A percentile compares a stretch with the other conserved stretches of the same genome.
These are phyloP conservation scores for Selenicereus undatus DNA, from an alignment of 148 eudicot genomes.

Conservation along the genomic window DNA sequence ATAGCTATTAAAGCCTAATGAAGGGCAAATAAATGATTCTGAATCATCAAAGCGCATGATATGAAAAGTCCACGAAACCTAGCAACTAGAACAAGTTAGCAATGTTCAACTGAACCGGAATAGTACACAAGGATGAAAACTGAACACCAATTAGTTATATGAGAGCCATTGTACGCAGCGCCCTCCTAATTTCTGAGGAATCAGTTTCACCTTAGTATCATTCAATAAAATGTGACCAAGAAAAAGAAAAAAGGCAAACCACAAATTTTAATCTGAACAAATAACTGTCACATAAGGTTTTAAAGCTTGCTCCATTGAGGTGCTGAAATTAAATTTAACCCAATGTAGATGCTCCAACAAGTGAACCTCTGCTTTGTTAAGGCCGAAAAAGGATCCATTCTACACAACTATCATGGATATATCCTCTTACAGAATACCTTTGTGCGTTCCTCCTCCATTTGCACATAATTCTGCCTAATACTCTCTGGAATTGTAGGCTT, in stretches of 20 bases:
- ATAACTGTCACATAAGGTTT: no score
- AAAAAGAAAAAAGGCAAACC: no score
- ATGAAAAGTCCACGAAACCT: neutral
- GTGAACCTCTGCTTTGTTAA: neutral
- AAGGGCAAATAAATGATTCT: neutral
- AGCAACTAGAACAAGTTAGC: neutral
- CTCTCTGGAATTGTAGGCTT: slow-evolving; percentile 88
- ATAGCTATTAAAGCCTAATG: slow-evolving; percentile 78
- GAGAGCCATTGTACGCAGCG: no score
- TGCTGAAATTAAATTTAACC: neutral
- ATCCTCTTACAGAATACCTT: slow-evolving; percentile 44
- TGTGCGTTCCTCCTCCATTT: slow-evolving; percentile 98
- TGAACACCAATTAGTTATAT: no score
- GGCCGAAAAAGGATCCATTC: neutral
- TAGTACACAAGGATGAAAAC: no score
- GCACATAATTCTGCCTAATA: slow-evolving; percentile 77
- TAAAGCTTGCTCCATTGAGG: no score
- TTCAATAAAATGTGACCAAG: no score
- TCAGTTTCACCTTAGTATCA: no score
- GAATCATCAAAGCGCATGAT: neutral
- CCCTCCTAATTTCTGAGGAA: no score
- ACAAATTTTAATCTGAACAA: neutral
- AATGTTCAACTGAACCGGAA: no score
- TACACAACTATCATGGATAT: neutral
- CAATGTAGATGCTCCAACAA: neutral